Evolutionary conservation across 2,329 filamentous ascomycete species (phyloP).

Genomic region (Talaromyces pinophilus): DNA sequence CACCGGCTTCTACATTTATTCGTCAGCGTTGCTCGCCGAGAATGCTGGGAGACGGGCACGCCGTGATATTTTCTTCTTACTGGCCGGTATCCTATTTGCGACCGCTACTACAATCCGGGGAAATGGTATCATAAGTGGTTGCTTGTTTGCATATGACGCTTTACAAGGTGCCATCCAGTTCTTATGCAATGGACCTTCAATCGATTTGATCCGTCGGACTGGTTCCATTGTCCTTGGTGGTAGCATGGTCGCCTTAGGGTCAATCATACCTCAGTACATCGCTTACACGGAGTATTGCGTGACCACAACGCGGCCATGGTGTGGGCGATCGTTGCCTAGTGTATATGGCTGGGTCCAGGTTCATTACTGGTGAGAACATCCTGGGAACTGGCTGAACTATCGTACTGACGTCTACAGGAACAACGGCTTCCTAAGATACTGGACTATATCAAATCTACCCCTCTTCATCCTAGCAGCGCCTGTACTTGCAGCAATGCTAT

Average conservation of each 20-base stretch:
- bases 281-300: constrained; percentile 74
- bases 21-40: constrained; percentile 45
- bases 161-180: constrained; percentile 47
- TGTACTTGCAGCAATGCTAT: constrained; percentile 67
- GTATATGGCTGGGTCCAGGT: constrained; percentile 89
- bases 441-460: constrained; percentile 82
- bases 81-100: constrained; percentile 69
- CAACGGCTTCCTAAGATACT: constrained; percentile 84
- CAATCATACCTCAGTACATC: constrained; percentile 69
- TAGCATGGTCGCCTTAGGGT: constrained; percentile 65
- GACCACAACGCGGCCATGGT: constrained; percentile 67
- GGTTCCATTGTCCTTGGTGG: constrained; percentile 66
- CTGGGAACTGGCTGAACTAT: background rate
- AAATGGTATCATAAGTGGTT: constrained; percentile 82
- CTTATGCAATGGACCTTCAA: constrained; percentile 37
- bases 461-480: constrained; percentile 83
- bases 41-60: constrained; percentile 29
- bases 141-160: constrained; percentile 69
- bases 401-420: constrained; percentile 60
- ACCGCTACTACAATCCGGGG: constrained; percentile 73
- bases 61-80: constrained; percentile 56
- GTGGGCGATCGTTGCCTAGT: constrained; percentile 69
- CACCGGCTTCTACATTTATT: constrained; percentile 69
- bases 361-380: constrained; percentile 72
- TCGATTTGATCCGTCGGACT: constrained; percentile 55